These are phyloP conservation scores for Clarireedia homoeocarpa DNA, from an alignment of 2,329 filamentous ascomycete species.

Conservation along the genomic window DNA sequence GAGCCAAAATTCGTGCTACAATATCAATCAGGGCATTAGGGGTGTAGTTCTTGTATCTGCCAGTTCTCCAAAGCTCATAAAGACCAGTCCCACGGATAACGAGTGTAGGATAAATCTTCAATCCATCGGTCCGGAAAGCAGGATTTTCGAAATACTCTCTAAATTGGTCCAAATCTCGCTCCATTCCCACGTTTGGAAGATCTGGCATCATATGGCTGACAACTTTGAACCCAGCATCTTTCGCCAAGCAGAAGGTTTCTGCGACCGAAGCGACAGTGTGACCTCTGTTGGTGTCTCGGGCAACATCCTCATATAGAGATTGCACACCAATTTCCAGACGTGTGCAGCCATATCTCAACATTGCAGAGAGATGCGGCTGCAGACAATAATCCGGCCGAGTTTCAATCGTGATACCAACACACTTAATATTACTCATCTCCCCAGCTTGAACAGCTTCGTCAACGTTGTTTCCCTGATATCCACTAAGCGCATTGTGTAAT, in stretches of 20 bases:
- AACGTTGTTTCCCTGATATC: conserved; percentile 88
- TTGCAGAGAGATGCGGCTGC: conserved; percentile 88
- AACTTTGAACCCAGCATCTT: conserved; percentile 97
- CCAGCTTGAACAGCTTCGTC: conserved; percentile 92
- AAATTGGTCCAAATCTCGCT: conserved; percentile 94
- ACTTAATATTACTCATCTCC: conserved; percentile 96
- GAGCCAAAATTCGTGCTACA: conserved; percentile 87
- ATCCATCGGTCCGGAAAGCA: conserved; percentile 87
- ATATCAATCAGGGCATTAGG: conserved; percentile 94
- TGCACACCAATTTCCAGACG: conserved; percentile 92
- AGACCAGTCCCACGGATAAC: conserved; percentile 94
- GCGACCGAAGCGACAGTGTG: conserved; percentile 94
- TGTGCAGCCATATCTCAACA: conserved; percentile 97
- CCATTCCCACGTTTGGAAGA: conserved; percentile 95
- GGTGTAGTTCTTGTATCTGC: conserved; percentile 96
- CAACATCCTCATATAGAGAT: conserved; percentile 94
- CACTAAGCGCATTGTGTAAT: conserved; percentile 91
- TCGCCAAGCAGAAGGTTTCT: conserved; percentile 93
- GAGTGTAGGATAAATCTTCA: conserved; percentile 97
- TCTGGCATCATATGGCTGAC: conserved; percentile 99
- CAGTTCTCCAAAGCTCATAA: conserved; percentile 96
- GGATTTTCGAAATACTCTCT: conserved; percentile 97
- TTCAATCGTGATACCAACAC: conserved; percentile 97
- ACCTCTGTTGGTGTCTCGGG: conserved; percentile 93
- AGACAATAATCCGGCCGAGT: conserved; percentile 95